These are phyloP conservation scores for Melastoma malabathricum DNA, from an alignment of 345 rosid genomes.

Conservation along the genomic window DNA sequence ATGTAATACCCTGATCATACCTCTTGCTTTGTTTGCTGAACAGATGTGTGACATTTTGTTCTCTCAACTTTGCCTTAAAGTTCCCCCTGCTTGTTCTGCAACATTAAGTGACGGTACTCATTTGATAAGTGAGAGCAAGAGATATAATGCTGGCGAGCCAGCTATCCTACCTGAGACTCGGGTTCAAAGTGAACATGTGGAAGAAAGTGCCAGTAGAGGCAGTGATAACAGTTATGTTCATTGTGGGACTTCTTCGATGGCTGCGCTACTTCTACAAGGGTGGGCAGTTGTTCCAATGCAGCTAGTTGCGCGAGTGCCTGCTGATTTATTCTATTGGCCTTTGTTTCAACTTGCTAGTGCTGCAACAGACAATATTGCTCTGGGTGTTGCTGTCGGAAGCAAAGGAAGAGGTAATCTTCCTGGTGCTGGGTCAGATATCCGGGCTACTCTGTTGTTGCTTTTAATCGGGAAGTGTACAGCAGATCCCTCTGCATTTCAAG, in stretches of 20 bases:
- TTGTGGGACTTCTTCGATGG: slow-evolving; percentile 80
- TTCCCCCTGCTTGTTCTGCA: slow-evolving; percentile 28
- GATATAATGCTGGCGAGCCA: slow-evolving; percentile 17
- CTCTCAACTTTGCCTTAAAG: slow-evolving; percentile 96
- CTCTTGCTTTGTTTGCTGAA: slow-evolving; percentile 3
- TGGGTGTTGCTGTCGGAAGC: slow-evolving; percentile 98
- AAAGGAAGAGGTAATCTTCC: slow-evolving; percentile 97
- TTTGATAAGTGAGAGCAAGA: slow-evolving; percentile 28
- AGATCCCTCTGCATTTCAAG: slow-evolving; percentile 74
- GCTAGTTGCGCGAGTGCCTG: slow-evolving; percentile 84
- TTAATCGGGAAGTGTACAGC: slow-evolving; percentile 92
- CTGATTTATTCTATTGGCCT: slow-evolving; percentile 93
- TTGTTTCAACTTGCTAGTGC: slow-evolving; percentile 95
- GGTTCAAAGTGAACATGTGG: slow-evolving; percentile 19
- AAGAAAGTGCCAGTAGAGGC: slow-evolving; percentile 37
- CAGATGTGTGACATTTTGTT: slow-evolving; percentile 98
- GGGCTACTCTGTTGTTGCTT: slow-evolving; percentile 81
- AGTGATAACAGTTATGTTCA: slow-evolving; percentile 23
- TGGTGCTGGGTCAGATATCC: slow-evolving; percentile 91
- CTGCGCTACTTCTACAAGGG: slow-evolving; percentile 81
- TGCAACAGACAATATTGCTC: slow-evolving; percentile 79
- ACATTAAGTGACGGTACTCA: slow-evolving; percentile 31
- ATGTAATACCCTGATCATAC: not conserved
- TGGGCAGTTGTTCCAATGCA: slow-evolving; percentile 91
- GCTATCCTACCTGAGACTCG: slow-evolving; percentile 27